These are phyloP conservation scores for Babesia gibsoni DNA, from an alignment of 169 alveolate genomes.

Conservation along the genomic window DNA sequence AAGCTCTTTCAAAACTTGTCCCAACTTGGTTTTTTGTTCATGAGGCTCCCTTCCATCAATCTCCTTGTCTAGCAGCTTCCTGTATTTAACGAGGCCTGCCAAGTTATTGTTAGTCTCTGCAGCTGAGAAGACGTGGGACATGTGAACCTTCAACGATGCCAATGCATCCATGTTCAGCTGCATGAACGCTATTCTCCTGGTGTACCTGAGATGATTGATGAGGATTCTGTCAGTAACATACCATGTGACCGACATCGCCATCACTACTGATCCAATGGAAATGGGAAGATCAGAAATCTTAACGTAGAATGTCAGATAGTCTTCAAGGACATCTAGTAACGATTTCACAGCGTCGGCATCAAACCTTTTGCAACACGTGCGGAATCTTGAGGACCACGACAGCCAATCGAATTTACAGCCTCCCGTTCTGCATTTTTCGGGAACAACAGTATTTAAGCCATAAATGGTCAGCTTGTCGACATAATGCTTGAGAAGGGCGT, in stretches of 20 bases:
- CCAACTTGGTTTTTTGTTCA: not conserved
- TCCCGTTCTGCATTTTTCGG: not conserved
- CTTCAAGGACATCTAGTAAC: not conserved
- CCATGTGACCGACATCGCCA: slow-evolving; percentile 12
- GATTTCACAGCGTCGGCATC: not conserved
- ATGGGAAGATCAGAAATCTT: not conserved
- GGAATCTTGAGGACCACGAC: slow-evolving; percentile 16
- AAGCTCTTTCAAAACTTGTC: not conserved
- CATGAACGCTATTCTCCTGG: not conserved
- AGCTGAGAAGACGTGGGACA: not conserved
- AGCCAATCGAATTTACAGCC: not conserved
- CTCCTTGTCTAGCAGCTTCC: not conserved
- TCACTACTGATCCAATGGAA: slow-evolving; percentile 2
- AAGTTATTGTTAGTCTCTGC: not conserved
- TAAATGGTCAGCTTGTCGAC: not conserved
- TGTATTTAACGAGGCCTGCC: not conserved
- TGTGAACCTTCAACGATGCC: not conserved
- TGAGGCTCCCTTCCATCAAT: not conserved
- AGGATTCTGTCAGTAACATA: not conserved
- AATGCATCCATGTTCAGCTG: slow-evolving; percentile 5
- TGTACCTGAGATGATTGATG: not conserved
- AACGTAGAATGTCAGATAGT: not conserved
- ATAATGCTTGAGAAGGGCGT: slow-evolving; percentile 10
- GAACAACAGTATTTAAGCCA: not conserved
- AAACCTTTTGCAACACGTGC: not conserved